phyloP scores from a whole-genome alignment of 805 yeast genomes.

The Komagataella ulmi region DNA sequence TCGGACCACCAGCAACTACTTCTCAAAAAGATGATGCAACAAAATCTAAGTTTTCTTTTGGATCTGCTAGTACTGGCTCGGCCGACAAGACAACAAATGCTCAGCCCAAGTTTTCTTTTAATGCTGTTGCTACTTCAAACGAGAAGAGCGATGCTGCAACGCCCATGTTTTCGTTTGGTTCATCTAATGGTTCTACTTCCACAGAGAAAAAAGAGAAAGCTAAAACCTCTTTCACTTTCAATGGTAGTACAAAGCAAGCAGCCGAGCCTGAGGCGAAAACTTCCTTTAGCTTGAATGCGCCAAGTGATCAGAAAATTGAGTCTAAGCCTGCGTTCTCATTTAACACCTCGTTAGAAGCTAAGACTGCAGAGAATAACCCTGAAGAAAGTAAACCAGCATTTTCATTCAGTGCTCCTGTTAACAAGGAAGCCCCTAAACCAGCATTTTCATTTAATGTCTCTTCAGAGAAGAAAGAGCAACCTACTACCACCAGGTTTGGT shows the following conservation, averaged over 20 bases:
- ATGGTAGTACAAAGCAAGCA: neutral
- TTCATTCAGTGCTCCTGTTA: neutral
- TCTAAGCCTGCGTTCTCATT: neutral
- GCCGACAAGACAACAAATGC: neutral
- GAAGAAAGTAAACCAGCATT: neutral
- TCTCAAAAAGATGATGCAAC: neutral
- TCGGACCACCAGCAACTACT: neutral
- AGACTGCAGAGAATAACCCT: neutral
- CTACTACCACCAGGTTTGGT: constrained; percentile 2
- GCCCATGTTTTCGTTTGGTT: constrained; percentile 1
- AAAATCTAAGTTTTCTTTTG: neutral
- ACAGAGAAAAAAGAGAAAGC: constrained; percentile 2
- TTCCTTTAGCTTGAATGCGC: neutral
- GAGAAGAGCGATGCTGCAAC: neutral
- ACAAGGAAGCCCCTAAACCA: neutral
- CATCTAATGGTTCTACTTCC: neutral
- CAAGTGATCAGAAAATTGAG: neutral
- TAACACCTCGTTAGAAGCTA: neutral
- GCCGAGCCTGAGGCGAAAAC: neutral
- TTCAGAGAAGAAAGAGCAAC: neutral
- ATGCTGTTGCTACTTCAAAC: neutral
- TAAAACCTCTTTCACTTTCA: constrained; percentile 6
- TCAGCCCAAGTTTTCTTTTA: neutral
- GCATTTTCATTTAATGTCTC: neutral
- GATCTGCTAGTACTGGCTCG: neutral